Evolutionary conservation across 108 stramenopile genomes (phyloP).

Genomic region (Nitzschia sp.): DNA sequence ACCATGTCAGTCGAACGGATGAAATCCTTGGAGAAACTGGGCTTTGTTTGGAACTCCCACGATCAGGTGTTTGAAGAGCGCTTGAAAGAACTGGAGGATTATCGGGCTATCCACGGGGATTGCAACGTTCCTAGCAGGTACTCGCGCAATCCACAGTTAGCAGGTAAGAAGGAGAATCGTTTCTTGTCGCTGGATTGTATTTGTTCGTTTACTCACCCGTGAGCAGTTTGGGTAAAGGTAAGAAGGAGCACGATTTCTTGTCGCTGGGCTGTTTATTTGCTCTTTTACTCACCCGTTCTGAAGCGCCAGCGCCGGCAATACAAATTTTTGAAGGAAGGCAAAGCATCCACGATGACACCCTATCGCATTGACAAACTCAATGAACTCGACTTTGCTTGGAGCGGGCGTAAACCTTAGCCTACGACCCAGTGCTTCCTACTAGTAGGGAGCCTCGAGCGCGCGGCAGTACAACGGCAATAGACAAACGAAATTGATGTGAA

Average conservation of each 20-base stretch:
- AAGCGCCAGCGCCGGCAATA: conserved; percentile 42
- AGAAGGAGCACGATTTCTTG: not conserved
- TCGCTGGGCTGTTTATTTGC: no score
- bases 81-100: conserved; percentile 30
- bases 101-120: conserved; percentile 22
- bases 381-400: conserved; percentile 54
- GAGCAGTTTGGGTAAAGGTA: conserved; percentile 43
- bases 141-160: conserved; percentile 32
- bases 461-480: no score
- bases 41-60: conserved; percentile 60
- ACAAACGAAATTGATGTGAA: not conserved
- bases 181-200: no score
- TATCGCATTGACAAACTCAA: conserved; percentile 42
- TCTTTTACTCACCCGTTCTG: no score
- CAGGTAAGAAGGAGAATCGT: conserved; percentile 14
- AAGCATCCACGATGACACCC: conserved; percentile 48
- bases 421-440: not conserved
- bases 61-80: conserved; percentile 38
- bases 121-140: conserved; percentile 42
- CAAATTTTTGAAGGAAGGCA: conserved; percentile 42
- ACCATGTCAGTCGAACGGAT: conserved; percentile 56
- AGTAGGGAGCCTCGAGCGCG: no score
- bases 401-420: conserved; percentile 6
- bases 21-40: conserved; percentile 41
- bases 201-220: no score